Conservation (phyloP, 2,329 filamentous ascomycete species). For the Hyphodiscus sp. region DNA sequence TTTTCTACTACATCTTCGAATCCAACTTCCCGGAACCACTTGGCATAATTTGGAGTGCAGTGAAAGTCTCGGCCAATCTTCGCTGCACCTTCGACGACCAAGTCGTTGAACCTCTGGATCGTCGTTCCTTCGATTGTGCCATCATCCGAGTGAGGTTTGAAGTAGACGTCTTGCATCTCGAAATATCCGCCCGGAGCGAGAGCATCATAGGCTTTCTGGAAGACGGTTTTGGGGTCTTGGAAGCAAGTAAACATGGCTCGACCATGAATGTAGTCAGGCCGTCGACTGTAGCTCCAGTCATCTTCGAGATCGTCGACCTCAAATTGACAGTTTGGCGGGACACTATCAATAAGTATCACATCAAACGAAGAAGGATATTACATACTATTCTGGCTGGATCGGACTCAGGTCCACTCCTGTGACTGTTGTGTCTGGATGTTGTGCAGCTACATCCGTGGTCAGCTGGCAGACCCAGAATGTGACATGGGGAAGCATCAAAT, state of each 20-base stretch:
- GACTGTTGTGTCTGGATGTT: slow-evolving; percentile 26
- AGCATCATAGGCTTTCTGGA: slow-evolving; percentile 2
- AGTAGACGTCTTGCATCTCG: slow-evolving; percentile 9
- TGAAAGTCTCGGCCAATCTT: not conserved
- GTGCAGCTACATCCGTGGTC: slow-evolving; percentile 1
- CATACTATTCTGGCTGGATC: slow-evolving; percentile 24
- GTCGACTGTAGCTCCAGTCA: slow-evolving; percentile 38
- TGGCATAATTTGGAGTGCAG: slow-evolving; percentile 26
- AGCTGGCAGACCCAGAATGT: not conserved
- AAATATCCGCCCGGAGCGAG: slow-evolving; percentile 8
- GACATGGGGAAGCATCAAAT: slow-evolving; percentile 29
- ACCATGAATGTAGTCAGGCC: slow-evolving; percentile 46
- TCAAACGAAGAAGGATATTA: not conserved
- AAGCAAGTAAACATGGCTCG: slow-evolving; percentile 34
- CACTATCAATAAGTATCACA: not conserved
- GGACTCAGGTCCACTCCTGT: slow-evolving; percentile 27
- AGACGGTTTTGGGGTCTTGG: slow-evolving; percentile 34
- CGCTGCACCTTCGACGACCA: slow-evolving; percentile 1
- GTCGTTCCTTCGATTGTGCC: not conserved
- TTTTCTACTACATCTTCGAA: slow-evolving; percentile 45
- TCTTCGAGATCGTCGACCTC: slow-evolving; percentile 45
- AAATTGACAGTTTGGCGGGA: slow-evolving; percentile 45
- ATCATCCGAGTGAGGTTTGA: slow-evolving; percentile 1
- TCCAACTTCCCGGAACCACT: slow-evolving; percentile 42
- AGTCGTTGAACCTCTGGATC: slow-evolving; percentile 2